Evolutionary conservation across 2,329 filamentous ascomycete species (phyloP).

Genomic region (Trichoderma hamatum): DNA sequence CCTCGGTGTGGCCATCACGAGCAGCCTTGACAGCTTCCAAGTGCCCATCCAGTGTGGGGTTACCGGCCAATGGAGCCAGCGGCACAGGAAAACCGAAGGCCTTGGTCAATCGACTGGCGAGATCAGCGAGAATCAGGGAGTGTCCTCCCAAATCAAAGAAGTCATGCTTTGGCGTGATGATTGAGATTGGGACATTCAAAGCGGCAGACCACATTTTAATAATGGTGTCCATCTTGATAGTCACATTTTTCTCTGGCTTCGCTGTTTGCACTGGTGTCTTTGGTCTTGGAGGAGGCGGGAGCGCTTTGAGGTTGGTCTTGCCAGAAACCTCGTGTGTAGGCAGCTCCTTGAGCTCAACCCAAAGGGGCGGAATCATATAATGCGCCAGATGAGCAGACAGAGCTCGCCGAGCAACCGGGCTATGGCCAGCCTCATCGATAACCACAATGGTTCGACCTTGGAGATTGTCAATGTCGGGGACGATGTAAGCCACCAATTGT

Average conservation of each 20-base stretch:
- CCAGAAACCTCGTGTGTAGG: conserved; percentile 79
- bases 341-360: conserved; percentile 71
- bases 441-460: conserved; percentile 63
- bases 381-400: conserved; percentile 71
- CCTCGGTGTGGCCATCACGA: conserved; percentile 72
- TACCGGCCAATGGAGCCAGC: conserved; percentile 70
- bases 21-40: conserved; percentile 70
- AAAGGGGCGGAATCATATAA: conserved; percentile 81
- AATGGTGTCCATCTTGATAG: conserved; percentile 68
- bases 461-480: conserved; percentile 64
- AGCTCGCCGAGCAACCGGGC: conserved; percentile 66
- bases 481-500: conserved; percentile 76
- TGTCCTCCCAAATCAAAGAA: conserved; percentile 84
- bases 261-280: conserved; percentile 46
- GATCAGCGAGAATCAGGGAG: conserved; percentile 74
- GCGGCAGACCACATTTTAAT: conserved; percentile 72
- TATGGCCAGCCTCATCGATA: conserved; percentile 72
- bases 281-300: conserved; percentile 63
- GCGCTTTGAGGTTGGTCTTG: conserved; percentile 72
- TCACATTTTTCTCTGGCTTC: conserved; percentile 59
- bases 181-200: conserved; percentile 63
- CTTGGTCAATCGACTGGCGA: conserved; percentile 70
- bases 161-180: conserved; percentile 70
- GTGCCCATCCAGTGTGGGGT: conserved; percentile 72
- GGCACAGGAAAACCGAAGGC: conserved; percentile 75